Conservation (phyloP, 2,329 filamentous ascomycete species). For the Botrytis fragariae region DNA sequence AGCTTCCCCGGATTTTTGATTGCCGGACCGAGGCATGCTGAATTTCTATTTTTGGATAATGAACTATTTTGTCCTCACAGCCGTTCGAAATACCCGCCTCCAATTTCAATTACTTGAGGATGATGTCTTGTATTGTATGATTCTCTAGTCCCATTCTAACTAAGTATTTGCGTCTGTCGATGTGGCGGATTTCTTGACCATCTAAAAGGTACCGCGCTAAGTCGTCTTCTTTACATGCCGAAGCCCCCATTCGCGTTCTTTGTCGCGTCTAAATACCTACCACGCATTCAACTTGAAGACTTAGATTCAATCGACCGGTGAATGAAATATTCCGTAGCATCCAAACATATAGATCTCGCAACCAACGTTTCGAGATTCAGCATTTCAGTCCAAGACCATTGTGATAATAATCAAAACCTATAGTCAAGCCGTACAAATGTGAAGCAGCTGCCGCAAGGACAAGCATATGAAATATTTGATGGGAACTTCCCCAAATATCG, state of each 20-base stretch:
- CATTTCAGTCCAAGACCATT: constrained; percentile 40
- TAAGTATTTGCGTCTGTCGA: not conserved
- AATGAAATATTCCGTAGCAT: not conserved
- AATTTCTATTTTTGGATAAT: constrained; percentile 11
- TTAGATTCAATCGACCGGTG: no score
- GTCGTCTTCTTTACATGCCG: not conserved
- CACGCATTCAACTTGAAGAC: no score
- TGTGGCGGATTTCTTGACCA: not conserved
- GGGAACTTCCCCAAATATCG: constrained; percentile 89
- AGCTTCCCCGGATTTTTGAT: constrained; percentile 7
- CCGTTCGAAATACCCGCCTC: not conserved
- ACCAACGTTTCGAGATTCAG: constrained; percentile 8
- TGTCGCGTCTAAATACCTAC: not conserved
- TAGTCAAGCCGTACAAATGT: constrained; percentile 77
- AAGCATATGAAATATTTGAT: constrained; percentile 93
- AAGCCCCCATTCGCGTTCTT: not conserved
- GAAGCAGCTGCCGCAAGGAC: constrained; percentile 79
- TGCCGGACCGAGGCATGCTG: not conserved
- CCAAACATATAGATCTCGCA: no score
- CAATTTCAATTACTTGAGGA: not conserved
- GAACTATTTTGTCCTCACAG: not conserved
- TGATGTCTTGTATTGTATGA: not conserved
- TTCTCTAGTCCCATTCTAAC: not conserved
- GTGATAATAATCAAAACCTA: constrained; percentile 85
- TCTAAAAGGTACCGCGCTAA: not conserved